phyloP scores from a whole-genome alignment of 2,329 filamentous ascomycete species.

The Hirsutella rhossiliensis region DNA sequence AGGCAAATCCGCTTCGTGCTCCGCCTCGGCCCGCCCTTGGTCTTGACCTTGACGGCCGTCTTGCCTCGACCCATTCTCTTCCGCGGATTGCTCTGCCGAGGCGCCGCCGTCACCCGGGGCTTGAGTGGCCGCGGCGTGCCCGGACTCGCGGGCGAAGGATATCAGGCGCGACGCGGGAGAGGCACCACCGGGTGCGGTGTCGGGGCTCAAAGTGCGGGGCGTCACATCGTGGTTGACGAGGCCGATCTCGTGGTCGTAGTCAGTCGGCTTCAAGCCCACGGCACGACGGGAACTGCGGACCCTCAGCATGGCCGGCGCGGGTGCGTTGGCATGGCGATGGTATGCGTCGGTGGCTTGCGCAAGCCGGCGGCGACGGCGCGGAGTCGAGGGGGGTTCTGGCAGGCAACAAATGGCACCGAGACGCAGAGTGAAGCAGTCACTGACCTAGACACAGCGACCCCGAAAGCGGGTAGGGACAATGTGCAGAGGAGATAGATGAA shows the following conservation, averaged over 20 bases:
- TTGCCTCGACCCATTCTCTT: neutral
- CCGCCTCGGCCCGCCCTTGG: neutral
- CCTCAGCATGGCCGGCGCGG: conserved; percentile 16
- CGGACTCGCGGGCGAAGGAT: conserved; percentile 1
- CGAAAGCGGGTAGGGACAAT: too few species aligned
- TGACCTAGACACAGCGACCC: too few species aligned
- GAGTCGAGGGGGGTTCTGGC: neutral
- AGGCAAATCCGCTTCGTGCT: conserved; percentile 5
- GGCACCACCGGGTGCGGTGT: conserved; percentile 6
- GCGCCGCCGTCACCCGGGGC: neutral
- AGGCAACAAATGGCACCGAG: neutral
- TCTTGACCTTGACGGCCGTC: neutral
- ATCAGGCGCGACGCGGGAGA: conserved; percentile 7
- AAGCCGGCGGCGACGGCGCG: neutral
- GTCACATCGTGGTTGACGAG: conserved; percentile 46
- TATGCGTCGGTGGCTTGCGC: neutral
- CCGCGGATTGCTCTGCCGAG: neutral
- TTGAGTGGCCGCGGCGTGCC: neutral
- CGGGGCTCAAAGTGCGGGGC: conserved; percentile 6
- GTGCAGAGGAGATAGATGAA: too few species aligned
- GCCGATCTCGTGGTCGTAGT: conserved; percentile 60
- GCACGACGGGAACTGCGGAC: conserved; percentile 42
- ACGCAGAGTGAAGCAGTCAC: too few species aligned
- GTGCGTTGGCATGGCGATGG: conserved; percentile 9
- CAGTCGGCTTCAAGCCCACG: conserved; percentile 40